These are phyloP conservation scores for Alternaria hordeiaustralica DNA, from an alignment of 2,329 filamentous ascomycete species.

Conservation along the genomic window DNA sequence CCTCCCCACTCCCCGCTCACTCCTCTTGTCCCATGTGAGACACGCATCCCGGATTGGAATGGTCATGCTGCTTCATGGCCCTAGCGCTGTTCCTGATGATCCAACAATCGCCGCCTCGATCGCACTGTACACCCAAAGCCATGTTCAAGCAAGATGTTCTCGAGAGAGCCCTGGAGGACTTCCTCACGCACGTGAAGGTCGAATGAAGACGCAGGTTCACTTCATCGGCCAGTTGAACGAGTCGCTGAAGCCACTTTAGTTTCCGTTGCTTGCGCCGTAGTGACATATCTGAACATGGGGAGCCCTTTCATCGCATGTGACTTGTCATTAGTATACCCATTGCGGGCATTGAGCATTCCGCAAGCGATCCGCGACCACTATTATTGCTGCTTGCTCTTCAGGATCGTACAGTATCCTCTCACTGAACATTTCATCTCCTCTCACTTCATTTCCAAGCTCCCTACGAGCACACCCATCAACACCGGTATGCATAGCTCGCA, in stretches of 20 bases:
- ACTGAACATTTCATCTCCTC: rapidly evolving
- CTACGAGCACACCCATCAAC: too few relatives aligned
- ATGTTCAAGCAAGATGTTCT: too few relatives aligned
- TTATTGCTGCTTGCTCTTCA: too few relatives aligned
- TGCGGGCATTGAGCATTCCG: rapidly evolving
- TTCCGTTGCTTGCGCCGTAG: background rate
- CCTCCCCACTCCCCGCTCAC: background rate
- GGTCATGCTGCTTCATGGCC: too few relatives aligned
- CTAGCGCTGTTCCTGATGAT: rapidly evolving
- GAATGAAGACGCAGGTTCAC: background rate
- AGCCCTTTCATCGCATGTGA: rapidly evolving
- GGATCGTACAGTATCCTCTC: background rate
- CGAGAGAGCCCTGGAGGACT: too few relatives aligned
- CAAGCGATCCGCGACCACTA: too few relatives aligned
- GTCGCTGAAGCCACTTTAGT: too few relatives aligned
- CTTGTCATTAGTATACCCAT: rapidly evolving
- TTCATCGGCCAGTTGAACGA: too few relatives aligned
- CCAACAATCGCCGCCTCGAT: rapidly evolving
- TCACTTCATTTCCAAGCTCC: background rate
- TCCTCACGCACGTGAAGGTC: too few relatives aligned
- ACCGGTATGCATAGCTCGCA: background rate
- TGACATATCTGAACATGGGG: rapidly evolving
- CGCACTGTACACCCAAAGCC: background rate
- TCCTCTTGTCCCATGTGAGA: background rate
- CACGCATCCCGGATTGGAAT: background rate